Evolutionary conservation across 345 rosid species (phyloP).

Genomic region (Pugionium dolabratum): DNA sequence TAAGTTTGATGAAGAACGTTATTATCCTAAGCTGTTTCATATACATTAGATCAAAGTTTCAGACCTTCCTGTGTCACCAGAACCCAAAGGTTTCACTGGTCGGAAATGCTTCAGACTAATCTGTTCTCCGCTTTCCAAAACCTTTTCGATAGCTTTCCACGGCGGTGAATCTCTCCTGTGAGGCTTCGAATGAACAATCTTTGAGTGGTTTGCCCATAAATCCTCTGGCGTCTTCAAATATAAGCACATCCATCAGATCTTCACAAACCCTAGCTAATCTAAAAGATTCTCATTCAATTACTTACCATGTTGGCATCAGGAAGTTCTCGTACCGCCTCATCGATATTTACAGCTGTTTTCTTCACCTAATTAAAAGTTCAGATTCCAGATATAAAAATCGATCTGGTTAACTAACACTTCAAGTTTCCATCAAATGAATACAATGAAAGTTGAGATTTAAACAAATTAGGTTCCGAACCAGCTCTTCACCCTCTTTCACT

Average conservation of each 20-base stretch:
- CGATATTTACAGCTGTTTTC: constrained; percentile 82
- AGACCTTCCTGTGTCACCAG: constrained; percentile 99
- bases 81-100: constrained; percentile 89
- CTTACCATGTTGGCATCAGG: constrained; percentile 91
- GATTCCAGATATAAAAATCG: background rate
- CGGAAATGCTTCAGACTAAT: constrained; percentile 77
- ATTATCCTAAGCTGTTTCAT: background rate
- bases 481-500: constrained; percentile 66
- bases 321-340: constrained; percentile 91
- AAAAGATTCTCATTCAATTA: background rate
- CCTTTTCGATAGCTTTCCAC: constrained; percentile 84
- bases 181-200: constrained; percentile 76
- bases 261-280: constrained; percentile 16
- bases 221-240: constrained; percentile 79
- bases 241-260: background rate
- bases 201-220: constrained; percentile 87
- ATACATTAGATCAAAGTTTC: constrained; percentile 1
- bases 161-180: constrained; percentile 72
- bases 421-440: background rate
- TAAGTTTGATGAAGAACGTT: background rate
- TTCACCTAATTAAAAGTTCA: constrained; percentile 56
- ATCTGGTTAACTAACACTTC: background rate
- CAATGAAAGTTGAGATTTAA: constrained; percentile 5
- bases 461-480: constrained; percentile 46
- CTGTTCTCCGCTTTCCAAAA: constrained; percentile 64